Percentiles rank a stretch among this genome's conserved stretches.
phyloP scores from a whole-genome alignment of 2,329 filamentous ascomycete genomes.

The Botrytis galanthina region DNA sequence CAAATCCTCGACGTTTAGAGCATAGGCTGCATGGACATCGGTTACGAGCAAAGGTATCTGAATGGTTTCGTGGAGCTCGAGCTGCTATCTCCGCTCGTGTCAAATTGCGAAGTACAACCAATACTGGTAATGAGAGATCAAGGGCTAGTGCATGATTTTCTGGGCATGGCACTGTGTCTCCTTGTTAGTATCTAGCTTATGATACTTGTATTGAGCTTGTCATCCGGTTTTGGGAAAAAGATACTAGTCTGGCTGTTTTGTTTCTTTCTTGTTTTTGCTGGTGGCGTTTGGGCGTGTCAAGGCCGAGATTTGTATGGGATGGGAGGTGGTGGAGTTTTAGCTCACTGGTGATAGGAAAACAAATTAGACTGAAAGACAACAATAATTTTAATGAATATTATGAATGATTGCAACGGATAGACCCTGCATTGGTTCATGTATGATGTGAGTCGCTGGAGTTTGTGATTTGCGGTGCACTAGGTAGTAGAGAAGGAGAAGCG shows the following conservation, averaged over 20 bases:
- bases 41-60: constrained; percentile 31
- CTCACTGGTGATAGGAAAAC: background rate
- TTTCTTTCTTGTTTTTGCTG: constrained; percentile 5
- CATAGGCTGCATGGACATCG: constrained; percentile 26
- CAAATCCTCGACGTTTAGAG: constrained; percentile 24
- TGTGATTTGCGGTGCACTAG: background rate
- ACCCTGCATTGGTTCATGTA: background rate
- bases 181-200: background rate
- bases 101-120: constrained; percentile 25
- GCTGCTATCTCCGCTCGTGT: constrained; percentile 30
- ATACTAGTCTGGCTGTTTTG: background rate
- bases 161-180: background rate
- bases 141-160: constrained; percentile 9
- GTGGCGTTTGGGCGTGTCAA: constrained; percentile 10
- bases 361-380: constrained; percentile 1
- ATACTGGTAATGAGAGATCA: constrained; percentile 3
- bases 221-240: constrained; percentile 10
- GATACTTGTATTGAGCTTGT: background rate
- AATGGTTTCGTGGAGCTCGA: constrained; percentile 35
- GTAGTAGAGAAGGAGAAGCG: background rate
- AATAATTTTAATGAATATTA: constrained; percentile 2
- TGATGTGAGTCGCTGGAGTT: background rate
- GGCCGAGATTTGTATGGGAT: background rate
- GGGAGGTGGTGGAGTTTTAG: background rate
- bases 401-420: background rate